These are phyloP conservation scores for Juglanconis sp. DNA, from an alignment of 2,329 filamentous ascomycete genomes.

Conservation along the genomic window DNA sequence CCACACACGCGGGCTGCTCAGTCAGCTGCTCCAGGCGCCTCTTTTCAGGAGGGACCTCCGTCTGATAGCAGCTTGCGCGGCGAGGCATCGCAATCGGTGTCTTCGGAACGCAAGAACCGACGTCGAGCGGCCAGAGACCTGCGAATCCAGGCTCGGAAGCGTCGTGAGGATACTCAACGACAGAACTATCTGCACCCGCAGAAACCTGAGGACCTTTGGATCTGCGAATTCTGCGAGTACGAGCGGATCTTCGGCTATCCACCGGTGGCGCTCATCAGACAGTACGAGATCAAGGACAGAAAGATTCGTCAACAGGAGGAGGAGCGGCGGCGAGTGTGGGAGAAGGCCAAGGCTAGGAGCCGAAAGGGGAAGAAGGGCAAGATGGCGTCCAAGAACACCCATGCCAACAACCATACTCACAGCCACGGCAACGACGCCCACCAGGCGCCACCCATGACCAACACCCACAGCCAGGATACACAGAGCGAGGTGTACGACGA, in stretches of 20 bases:
- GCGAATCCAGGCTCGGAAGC: constrained; percentile 69
- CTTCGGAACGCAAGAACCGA: constrained; percentile 32
- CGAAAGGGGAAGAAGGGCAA: constrained; percentile 87
- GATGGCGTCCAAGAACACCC: constrained; percentile 48
- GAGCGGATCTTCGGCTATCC: constrained; percentile 90
- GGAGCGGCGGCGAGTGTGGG: constrained; percentile 79
- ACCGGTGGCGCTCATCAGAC: constrained; percentile 78
- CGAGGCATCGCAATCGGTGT: constrained; percentile 9
- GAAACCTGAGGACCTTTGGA: constrained; percentile 73
- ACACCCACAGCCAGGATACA: constrained; percentile 21
- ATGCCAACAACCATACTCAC: constrained; percentile 25
- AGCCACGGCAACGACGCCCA: constrained; percentile 15
- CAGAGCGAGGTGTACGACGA: constrained; percentile 18
- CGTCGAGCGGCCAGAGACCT: constrained; percentile 70
- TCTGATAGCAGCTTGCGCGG: constrained; percentile 14
- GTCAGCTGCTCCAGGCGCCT: not conserved
- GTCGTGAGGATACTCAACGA: constrained; percentile 73
- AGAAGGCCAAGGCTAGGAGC: constrained; percentile 92
- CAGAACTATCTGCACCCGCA: constrained; percentile 74
- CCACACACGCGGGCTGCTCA: constrained; percentile 9
- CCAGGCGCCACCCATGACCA: constrained; percentile 22
- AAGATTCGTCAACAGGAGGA: constrained; percentile 78
- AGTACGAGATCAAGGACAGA: constrained; percentile 93
- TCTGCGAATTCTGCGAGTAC: constrained; percentile 98
- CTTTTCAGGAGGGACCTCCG: not conserved